Evolutionary conservation across 2,329 filamentous ascomycete genomes (phyloP), one percentile per base, ranked within the genome.

Genomic region (Orbilia blumenaviensis): DNA sequence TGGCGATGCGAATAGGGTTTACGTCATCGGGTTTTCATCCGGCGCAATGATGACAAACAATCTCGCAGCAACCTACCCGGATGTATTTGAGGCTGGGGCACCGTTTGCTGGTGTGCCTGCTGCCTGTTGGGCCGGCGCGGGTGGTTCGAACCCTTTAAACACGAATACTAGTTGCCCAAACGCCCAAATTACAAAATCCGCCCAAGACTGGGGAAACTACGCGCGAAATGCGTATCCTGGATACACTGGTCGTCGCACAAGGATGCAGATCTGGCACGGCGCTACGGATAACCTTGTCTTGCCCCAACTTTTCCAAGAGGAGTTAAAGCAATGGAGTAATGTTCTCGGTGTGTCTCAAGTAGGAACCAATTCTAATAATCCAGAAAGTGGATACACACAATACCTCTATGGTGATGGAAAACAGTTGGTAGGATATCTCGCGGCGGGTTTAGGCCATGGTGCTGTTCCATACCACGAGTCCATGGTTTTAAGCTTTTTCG

Each of bases 261-360:
- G 81, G 73, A 84, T 86, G 82, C 79, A 81, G 76, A 81, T 82
- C 68, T 78, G 82, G 80, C 83, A 84, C 80, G 82, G 83, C 32
- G 80, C 82, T 10, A 79, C 82, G 8, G 84, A 86, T 77, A 80
- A 71, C 78, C 83, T 80, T 1, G 82, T 85, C 32, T 80, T 80
- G 41, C 83, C 82, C 34, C 80, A 82, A 29, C 84, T 84, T 79
- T 83, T 83, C 77, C 80, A 81, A 64, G 84, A 85, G 79, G 82
- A 82, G 14, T 78, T 86, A 66, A 85, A 85, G 80, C 82, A 86
- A 77, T 86, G 84, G 85, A 83, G 83, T 14, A 83, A 84, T 46
- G 66, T 76, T 4, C 41, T 69, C 4, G 56, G 64, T 0, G 77
- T 83, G 2, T 34, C 77, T 10, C 66, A 80, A 3, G 34, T 66